A percentile compares a stretch with the other conserved stretches of the same genome.
phyloP scores from a whole-genome alignment of 2,329 filamentous ascomycete species.

The Curvularia lunata region DNA sequence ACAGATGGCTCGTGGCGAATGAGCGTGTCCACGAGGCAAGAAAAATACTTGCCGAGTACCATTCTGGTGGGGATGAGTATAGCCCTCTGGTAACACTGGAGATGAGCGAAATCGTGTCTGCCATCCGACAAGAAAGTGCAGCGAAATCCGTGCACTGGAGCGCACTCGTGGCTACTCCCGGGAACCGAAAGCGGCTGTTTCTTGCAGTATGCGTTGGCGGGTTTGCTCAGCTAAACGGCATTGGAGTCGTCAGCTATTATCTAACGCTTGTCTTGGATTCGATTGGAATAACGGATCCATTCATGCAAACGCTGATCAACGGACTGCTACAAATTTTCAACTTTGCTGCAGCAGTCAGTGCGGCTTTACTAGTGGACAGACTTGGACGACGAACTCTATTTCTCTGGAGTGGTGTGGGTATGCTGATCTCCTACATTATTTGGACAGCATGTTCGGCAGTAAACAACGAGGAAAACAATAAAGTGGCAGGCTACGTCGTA shows the following conservation, averaged over 20 bases:
- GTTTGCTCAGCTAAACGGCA: constrained; percentile 26
- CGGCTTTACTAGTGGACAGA: constrained; percentile 40
- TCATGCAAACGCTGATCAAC: constrained; percentile 52
- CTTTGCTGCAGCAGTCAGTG: constrained; percentile 59
- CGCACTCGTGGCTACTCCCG: constrained; percentile 7
- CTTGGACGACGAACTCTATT: constrained; percentile 44
- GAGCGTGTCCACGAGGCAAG: constrained; percentile 58
- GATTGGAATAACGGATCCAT: constrained; percentile 27
- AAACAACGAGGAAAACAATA: background rate
- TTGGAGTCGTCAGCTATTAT: constrained; percentile 25
- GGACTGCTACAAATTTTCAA: constrained; percentile 66
- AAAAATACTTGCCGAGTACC: constrained; percentile 61
- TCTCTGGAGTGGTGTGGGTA: constrained; percentile 40
- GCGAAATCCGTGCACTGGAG: constrained; percentile 9
- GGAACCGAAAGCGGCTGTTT: constrained; percentile 6
- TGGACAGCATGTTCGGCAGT: constrained; percentile 34
- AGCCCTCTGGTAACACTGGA: constrained; percentile 6
- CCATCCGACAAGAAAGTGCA: constrained; percentile 7
- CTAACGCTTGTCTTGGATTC: constrained; percentile 20
- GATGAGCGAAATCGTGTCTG: constrained; percentile 10
- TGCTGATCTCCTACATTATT: constrained; percentile 43
- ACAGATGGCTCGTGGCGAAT: constrained; percentile 31
- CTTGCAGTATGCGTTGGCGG: constrained; percentile 58
- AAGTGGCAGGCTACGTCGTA: constrained; percentile 50
- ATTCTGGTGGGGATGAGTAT: constrained; percentile 52